Base-by-base conservation (phyloP, 2,329 filamentous ascomycete species). In the Metarhizium rileyi region DNA sequence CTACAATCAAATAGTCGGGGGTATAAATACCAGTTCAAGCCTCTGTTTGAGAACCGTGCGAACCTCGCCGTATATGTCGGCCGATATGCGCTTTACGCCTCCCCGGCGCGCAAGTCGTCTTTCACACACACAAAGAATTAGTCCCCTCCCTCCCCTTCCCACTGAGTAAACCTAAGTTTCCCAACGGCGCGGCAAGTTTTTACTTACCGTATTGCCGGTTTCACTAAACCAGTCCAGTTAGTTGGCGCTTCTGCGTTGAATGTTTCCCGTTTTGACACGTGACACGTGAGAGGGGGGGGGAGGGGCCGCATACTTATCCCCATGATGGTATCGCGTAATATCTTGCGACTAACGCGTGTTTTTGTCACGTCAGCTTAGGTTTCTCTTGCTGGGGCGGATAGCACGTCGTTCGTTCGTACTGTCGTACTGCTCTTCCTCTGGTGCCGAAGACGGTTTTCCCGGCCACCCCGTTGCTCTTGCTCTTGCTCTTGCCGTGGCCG, bases 51-150 rank as follows among this genome's bases (percentile, higher is more conserved):
- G 47, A 0, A 71, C 78, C 0, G 4, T 18, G 0, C 87, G 71
- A 0, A 74, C 63, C 0, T 86, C 82, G 0, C 81, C 71, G 57
- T 90, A 90, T 3, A 90, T 83, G 0, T 43, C 55, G 0, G 61
- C 75, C 0, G 81, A 83, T 8, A 90, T 88, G 0, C 86, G 73
- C 61, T 90, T 90, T 0, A 91, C 83, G 0, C 87, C 87, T 1
- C 86, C 87, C 6, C 87, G 80, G 5, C 87, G 78, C 1, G 87
- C 87, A 0, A 91, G 66, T 38, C 86, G 82, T 56, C 85, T 83
- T 51, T 3, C 7, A 46, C n/a, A n/a, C 22, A 5, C 4, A n/a
- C n/a, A n/a, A n/a, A n/a, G 44, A 30, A 12, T 36, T 36, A 36
- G 33, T n/a, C 16, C n/a, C 16, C 5, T 10, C 16, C 3, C 10